Evolutionary conservation across 192 early-diverging fungal species (phyloP).

Genomic region (Backusella macrospora): DNA sequence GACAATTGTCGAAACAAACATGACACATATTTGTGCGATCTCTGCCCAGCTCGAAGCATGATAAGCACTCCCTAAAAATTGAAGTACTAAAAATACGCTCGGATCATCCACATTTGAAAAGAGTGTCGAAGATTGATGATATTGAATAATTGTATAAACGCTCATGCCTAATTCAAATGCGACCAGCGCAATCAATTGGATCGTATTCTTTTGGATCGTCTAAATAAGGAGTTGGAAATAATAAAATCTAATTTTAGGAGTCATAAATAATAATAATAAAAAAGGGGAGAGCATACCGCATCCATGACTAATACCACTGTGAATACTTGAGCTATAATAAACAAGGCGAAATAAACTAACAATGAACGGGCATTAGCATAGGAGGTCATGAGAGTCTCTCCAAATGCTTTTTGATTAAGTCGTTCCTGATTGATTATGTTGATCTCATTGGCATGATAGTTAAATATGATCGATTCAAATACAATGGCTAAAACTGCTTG

Average conservation of each 20-base stretch:
- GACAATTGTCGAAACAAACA: slow-evolving; percentile 48
- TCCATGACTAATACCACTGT: slow-evolving; percentile 80
- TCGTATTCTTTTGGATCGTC: slow-evolving; percentile 91
- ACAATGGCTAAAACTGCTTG: slow-evolving; percentile 40
- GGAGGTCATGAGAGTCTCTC: slow-evolving; percentile 22
- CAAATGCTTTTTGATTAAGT: slow-evolving; percentile 31
- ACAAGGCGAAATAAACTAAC: slow-evolving; percentile 85
- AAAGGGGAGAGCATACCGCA: slow-evolving; percentile 56
- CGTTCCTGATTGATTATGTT: slow-evolving; percentile 31
- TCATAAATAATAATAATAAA: background rate
- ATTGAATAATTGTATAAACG: slow-evolving; percentile 73
- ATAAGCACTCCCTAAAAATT: slow-evolving; percentile 27
- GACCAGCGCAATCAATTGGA: slow-evolving; percentile 82
- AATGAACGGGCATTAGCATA: slow-evolving; percentile 56
- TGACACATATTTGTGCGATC: slow-evolving; percentile 59
- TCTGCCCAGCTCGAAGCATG: slow-evolving; percentile 46
- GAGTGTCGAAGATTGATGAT: slow-evolving; percentile 47
- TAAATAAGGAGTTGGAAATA: slow-evolving; percentile 26
- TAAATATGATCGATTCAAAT: slow-evolving; percentile 41
- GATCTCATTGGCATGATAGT: slow-evolving; percentile 31
- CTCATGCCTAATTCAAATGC: slow-evolving; percentile 67
- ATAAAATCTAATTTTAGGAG: background rate
- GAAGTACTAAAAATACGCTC: slow-evolving; percentile 21
- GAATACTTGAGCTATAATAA: slow-evolving; percentile 87
- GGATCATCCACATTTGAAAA: slow-evolving; percentile 33